A percentile compares a stretch with the other conserved stretches of the same genome.
These are phyloP conservation scores for Trichoderma sp. DNA, from an alignment of 2,329 filamentous ascomycete species.

Conservation along the genomic window DNA sequence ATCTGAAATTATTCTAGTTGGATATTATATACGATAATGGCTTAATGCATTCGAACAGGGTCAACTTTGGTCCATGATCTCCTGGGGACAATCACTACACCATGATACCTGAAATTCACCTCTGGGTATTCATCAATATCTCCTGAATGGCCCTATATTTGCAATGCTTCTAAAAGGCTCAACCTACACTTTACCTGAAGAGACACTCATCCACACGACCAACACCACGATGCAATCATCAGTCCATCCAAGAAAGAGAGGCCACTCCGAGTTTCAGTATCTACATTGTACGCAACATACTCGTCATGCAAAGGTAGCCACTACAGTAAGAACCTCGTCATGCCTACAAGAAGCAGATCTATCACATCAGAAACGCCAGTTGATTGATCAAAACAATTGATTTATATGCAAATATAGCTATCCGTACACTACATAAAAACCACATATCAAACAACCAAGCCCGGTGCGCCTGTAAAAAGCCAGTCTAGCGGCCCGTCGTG, in stretches of 20 bases:
- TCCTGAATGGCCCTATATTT: background rate
- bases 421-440: constrained; percentile 24
- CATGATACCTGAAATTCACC: background rate
- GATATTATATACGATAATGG: background rate
- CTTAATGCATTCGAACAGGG: background rate
- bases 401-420: constrained; percentile 24
- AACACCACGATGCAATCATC: background rate
- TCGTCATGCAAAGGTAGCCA: background rate
- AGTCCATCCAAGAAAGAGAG: background rate
- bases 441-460: constrained; percentile 20
- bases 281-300: background rate
- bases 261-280: background rate
- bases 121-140: background rate
- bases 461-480: constrained; percentile 25
- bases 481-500: constrained; percentile 17
- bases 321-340: background rate
- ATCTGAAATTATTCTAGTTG: background rate
- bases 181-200: background rate
- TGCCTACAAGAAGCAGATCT: background rate
- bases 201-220: background rate
- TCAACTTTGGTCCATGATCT: background rate
- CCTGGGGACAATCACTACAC: background rate
- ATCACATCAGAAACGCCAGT: background rate
- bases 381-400: background rate
- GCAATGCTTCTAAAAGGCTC: background rate